These are phyloP conservation scores for Serendipita sp. DNA, from an alignment of 1,284 basidiomycete species.

Conservation along the genomic window DNA sequence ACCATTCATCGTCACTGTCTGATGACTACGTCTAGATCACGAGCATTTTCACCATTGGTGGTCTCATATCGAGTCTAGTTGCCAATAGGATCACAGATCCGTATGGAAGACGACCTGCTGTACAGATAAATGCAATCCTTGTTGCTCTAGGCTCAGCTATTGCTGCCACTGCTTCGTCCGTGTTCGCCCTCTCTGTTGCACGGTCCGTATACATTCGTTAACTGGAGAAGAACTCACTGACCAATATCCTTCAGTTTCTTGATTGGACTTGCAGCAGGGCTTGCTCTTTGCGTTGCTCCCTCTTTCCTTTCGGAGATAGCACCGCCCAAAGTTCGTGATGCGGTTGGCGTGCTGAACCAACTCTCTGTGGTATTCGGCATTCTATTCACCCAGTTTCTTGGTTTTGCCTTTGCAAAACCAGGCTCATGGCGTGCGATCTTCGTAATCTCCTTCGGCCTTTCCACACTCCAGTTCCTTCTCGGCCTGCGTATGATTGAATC, in stretches of 20 bases:
- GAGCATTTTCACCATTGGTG: conserved; percentile 38
- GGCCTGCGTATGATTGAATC: conserved; percentile 47
- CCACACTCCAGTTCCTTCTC: conserved; percentile 43
- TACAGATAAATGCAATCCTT: conserved; percentile 41
- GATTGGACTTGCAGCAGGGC: conserved; percentile 66
- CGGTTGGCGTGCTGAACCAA: conserved; percentile 76
- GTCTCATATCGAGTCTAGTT: conserved; percentile 59
- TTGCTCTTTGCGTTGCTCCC: conserved; percentile 77
- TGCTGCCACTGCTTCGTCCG: conserved; percentile 50
- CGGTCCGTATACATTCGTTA: conserved; percentile 31
- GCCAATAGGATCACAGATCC: conserved; percentile 59
- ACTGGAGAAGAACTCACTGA: not conserved
- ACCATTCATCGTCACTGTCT: conserved; percentile 63
- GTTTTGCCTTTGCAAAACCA: conserved; percentile 47
- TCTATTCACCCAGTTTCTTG: conserved; percentile 58
- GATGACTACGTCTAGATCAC: not conserved
- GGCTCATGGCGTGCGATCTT: conserved; percentile 64
- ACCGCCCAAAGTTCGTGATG: conserved; percentile 57
- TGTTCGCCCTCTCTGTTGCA: conserved; percentile 46
- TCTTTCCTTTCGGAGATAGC: conserved; percentile 76
- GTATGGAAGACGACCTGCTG: conserved; percentile 53
- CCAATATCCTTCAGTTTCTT: conserved; percentile 38
- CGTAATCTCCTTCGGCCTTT: conserved; percentile 45
- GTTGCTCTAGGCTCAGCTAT: conserved; percentile 46
- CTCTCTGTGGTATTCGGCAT: conserved; percentile 64